These are phyloP conservation scores for Claviceps humidiphila DNA, from an alignment of 2,329 filamentous ascomycete genomes.

Conservation along the genomic window DNA sequence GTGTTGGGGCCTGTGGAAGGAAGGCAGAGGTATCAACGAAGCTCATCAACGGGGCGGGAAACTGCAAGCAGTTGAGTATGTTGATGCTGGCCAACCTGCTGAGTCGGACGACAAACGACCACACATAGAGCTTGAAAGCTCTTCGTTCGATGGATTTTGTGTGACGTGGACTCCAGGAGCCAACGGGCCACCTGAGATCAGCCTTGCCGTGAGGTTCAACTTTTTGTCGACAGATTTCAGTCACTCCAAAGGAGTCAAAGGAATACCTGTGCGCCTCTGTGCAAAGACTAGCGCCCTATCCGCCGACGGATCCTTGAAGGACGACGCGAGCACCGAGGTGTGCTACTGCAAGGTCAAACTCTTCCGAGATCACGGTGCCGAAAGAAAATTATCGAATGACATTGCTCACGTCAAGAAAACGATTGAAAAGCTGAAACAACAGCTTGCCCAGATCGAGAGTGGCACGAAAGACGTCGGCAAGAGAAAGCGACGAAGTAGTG, in stretches of 20 bases:
- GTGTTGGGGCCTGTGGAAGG: slow-evolving; percentile 89
- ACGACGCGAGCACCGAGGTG: slow-evolving; percentile 49
- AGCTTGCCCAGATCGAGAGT: slow-evolving; percentile 66
- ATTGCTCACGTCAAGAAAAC: slow-evolving; percentile 90
- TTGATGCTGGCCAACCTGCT: slow-evolving; percentile 49
- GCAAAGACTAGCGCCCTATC: slow-evolving; percentile 68
- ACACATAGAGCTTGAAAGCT: slow-evolving; percentile 56
- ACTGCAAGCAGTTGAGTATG: slow-evolving; percentile 87
- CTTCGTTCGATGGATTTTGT: slow-evolving; percentile 88
- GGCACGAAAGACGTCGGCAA: slow-evolving; percentile 56
- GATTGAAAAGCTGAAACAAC: slow-evolving; percentile 91
- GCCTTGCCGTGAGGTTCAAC: slow-evolving; percentile 88
- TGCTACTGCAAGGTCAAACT: slow-evolving; percentile 96
- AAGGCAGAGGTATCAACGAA: slow-evolving; percentile 89
- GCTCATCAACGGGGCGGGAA: slow-evolving; percentile 88
- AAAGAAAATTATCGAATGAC: slow-evolving; percentile 89
- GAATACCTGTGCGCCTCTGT: slow-evolving; percentile 85
- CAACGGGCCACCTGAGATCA: slow-evolving; percentile 60
- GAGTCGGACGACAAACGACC: slow-evolving; percentile 54
- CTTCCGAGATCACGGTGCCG: slow-evolving; percentile 89
- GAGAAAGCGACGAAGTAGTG: slow-evolving; percentile 42
- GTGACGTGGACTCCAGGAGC: slow-evolving; percentile 72
- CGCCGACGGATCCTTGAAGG: slow-evolving; percentile 34
- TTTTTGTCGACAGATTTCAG: slow-evolving; percentile 98
- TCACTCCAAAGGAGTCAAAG: slow-evolving; percentile 96